phyloP scores from a whole-genome alignment of 805 yeast species.

The Kluyveromyces starmeri region DNA sequence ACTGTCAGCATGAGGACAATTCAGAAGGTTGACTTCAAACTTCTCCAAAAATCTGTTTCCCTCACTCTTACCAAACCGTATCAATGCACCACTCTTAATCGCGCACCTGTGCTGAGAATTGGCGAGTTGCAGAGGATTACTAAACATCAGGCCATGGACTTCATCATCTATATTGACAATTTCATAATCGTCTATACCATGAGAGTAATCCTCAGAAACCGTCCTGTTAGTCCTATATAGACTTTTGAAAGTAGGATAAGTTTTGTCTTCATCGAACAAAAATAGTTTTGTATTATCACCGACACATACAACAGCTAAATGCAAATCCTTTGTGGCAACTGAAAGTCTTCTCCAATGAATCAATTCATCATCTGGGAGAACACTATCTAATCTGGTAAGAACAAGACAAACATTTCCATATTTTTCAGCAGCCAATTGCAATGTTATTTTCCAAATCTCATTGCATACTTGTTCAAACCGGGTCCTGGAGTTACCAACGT shows the following conservation, averaged over 20 bases:
- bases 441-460: constrained; percentile 57
- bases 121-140: constrained; percentile 54
- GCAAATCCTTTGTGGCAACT: constrained; percentile 43
- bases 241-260: constrained; percentile 29
- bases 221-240: constrained; percentile 21
- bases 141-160: constrained; percentile 49
- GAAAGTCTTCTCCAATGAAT: constrained; percentile 72
- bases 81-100: constrained; percentile 58
- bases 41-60: constrained; percentile 28
- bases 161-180: constrained; percentile 44
- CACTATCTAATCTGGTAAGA: constrained; percentile 60
- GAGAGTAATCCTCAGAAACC: too few relatives aligned
- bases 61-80: constrained; percentile 30
- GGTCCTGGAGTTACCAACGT: constrained; percentile 29
- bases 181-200: constrained; percentile 20
- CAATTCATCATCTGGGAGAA: constrained; percentile 74
- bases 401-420: constrained; percentile 52
- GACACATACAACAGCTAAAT: constrained; percentile 62
- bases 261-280: constrained; percentile 26
- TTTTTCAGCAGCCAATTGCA: constrained; percentile 33
- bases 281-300: constrained; percentile 46
- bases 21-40: constrained; percentile 58
- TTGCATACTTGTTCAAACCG: constrained; percentile 51
- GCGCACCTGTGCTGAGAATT: constrained; percentile 65
- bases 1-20: constrained; percentile 64